Conservation (phyloP, 352 stramenopile genomes). For the Pythium monospermum region DNA sequence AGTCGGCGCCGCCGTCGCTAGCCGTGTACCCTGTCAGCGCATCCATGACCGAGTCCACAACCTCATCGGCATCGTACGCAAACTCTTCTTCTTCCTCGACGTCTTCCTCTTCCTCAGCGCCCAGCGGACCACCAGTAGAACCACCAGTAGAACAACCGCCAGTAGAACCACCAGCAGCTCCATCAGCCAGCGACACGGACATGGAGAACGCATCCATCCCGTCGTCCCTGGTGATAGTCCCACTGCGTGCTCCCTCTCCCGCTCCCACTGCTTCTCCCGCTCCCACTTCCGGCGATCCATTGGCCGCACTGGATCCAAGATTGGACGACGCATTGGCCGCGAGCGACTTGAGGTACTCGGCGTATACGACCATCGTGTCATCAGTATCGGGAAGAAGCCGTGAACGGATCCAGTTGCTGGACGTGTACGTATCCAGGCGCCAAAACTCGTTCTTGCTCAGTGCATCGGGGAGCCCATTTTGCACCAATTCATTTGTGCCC, state of each 20-base stretch:
- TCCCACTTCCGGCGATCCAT: no score
- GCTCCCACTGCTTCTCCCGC: no score
- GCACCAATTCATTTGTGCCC: slow-evolving; percentile 8
- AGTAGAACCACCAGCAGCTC: no score
- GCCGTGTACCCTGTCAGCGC: slow-evolving; percentile 11
- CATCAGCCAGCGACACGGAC: no score
- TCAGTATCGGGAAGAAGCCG: slow-evolving; percentile 76
- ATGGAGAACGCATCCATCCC: slow-evolving; percentile 21
- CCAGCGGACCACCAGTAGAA: not conserved
- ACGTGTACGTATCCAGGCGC: slow-evolving; percentile 82
- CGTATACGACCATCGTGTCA: slow-evolving; percentile 48
- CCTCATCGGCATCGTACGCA: slow-evolving; percentile 26
- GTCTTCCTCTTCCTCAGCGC: slow-evolving; percentile 4
- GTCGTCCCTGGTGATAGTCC: no score
- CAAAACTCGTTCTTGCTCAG: slow-evolving; percentile 65
- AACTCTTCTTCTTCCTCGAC: slow-evolving; percentile 36
- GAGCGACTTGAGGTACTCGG: slow-evolving; percentile 34
- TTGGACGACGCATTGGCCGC: not conserved
- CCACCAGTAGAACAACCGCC: no score
- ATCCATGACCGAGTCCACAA: slow-evolving; percentile 20
- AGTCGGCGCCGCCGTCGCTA: slow-evolving; percentile 22
- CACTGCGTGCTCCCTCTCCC: no score
- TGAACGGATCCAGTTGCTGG: slow-evolving; percentile 82
- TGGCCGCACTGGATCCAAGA: not conserved
- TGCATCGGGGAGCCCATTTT: slow-evolving; percentile 17